Evolutionary conservation across 352 stramenopile genomes (phyloP), one percentile per base, ranked within the genome.

Genomic region (Phytophthora rubi): DNA sequence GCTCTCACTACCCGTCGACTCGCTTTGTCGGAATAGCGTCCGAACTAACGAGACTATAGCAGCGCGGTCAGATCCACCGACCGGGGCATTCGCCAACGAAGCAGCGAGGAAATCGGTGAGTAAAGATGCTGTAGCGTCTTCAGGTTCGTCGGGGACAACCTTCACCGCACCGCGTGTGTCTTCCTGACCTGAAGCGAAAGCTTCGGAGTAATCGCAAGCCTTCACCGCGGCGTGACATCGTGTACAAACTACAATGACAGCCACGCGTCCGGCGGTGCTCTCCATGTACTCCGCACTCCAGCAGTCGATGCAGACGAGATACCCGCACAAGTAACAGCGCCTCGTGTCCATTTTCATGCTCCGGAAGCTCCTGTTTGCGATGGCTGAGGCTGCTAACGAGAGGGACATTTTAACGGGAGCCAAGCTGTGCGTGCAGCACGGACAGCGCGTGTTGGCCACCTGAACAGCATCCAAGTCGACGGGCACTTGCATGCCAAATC

Each of bases 1-100:
- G 16, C 42, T 52, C 37, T 35, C 48, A 18, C 39, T 32, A 12
- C 49, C 55, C 4, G 39, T 44, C 8, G 13, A 7, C 55, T 67
- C 56, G 23, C 57, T 71, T 39, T 73, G 53, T 33, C 12, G 53
- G 10, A 75, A 55, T 18, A 75, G 10, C 21, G 39, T 60, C 1
- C 51, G 68, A 37, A 86, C 77, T n/a, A 88, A 70, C 35, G 52
- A 82, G 5, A 75, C 35, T 12, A 80, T 47, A 0, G 73, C 71
- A 8, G 53, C 48, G 9, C 53, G 75, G 47, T 70, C 53, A 6
- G 51, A 45, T 1, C 49, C 59, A 53, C 49, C 49, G 12, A 51
- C 37, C 6, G 57, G 37, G 8, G 39, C 10, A 15, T 77, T 63
- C 23, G 61, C 71, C 28, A 60, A 47, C n/a, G 77, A 74, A 4